These are phyloP conservation scores for Diutina siamensis DNA, from an alignment of 1,139 yeast genomes.

Conservation along the genomic window DNA sequence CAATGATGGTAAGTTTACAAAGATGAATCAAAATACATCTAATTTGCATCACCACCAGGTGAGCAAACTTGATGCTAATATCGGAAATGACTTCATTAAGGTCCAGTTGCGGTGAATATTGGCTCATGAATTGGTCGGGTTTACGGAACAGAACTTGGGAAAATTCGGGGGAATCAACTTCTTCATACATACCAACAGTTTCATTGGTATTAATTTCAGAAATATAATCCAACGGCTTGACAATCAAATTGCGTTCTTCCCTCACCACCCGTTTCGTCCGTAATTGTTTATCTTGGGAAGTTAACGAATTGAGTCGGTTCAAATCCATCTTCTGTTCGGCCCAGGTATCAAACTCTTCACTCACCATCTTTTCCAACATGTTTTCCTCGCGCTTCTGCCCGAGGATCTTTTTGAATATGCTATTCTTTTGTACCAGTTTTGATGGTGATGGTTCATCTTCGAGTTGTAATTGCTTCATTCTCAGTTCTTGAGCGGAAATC, in stretches of 20 bases:
- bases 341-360: constrained; percentile 20
- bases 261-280: constrained; percentile 63
- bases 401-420: constrained; percentile 5
- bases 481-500: constrained; percentile 1
- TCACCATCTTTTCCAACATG: constrained; percentile 13
- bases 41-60: constrained; percentile 24
- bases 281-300: constrained; percentile 55
- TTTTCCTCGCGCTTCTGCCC: constrained; percentile 8
- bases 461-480: constrained; percentile 1
- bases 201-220: constrained; percentile 39
- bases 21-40: constrained; percentile 30
- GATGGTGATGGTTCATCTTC: background rate
- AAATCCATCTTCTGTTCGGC: constrained; percentile 34
- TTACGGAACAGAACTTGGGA: constrained; percentile 13
- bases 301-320: constrained; percentile 65
- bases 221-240: constrained; percentile 59
- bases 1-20: constrained; percentile 27
- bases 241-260: constrained; percentile 48
- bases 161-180: constrained; percentile 10
- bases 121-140: constrained; percentile 23
- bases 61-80: constrained; percentile 28
- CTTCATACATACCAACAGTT: constrained; percentile 14
- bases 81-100: constrained; percentile 36
- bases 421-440: background rate
- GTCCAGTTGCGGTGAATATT: constrained; percentile 21